A percentile compares a stretch with the other conserved stretches of the same genome.
These are phyloP conservation scores for Gossypium ekmanianum DNA, from an alignment of 345 rosid genomes.

Conservation along the genomic window DNA sequence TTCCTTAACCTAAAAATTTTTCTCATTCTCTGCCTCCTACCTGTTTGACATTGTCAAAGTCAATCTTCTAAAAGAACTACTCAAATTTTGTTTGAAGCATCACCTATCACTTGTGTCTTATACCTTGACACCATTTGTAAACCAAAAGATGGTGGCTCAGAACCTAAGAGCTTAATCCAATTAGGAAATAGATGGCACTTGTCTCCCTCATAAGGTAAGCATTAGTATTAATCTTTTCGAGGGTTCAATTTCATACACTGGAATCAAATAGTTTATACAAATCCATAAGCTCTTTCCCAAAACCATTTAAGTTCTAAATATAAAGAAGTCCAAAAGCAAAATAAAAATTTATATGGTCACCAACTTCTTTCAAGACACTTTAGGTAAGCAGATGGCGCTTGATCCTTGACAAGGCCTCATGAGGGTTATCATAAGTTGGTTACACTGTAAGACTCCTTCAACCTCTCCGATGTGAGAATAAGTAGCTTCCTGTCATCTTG, in stretches of 20 bases:
- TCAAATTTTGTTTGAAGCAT: conserved; percentile 98
- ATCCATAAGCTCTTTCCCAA: conserved; percentile 99
- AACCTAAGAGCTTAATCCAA: conserved; percentile 99
- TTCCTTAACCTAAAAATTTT: no score
- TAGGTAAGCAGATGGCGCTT: conserved; percentile 97
- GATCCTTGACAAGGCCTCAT: conserved; percentile 90
- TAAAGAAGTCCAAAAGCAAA: conserved; percentile 3
- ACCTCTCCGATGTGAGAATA: conserved; percentile 91
- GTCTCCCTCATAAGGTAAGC: conserved; percentile 97
- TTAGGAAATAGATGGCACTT: conserved; percentile 97
- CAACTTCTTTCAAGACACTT: conserved; percentile 86
- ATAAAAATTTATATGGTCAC: background rate
- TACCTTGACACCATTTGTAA: conserved; percentile 98
- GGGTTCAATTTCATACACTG: conserved; percentile 99
- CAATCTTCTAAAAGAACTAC: conserved; percentile 94
- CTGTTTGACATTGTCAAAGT: conserved; percentile 92
- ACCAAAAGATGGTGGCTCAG: conserved; percentile 98
- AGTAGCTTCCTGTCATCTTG: conserved; percentile 94
- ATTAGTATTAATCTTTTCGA: conserved; percentile 82
- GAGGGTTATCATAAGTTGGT: conserved; percentile 98
- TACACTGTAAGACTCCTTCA: conserved; percentile 99
- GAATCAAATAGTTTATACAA: conserved; percentile 88
- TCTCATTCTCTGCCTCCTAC: conserved; percentile 20
- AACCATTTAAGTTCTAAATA: background rate
- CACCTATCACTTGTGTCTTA: conserved; percentile 94